Percentiles rank a stretch among this genome's conserved stretches.
phyloP scores from a whole-genome alignment of 2,329 filamentous ascomycete species.

The Fusarium sp. region DNA sequence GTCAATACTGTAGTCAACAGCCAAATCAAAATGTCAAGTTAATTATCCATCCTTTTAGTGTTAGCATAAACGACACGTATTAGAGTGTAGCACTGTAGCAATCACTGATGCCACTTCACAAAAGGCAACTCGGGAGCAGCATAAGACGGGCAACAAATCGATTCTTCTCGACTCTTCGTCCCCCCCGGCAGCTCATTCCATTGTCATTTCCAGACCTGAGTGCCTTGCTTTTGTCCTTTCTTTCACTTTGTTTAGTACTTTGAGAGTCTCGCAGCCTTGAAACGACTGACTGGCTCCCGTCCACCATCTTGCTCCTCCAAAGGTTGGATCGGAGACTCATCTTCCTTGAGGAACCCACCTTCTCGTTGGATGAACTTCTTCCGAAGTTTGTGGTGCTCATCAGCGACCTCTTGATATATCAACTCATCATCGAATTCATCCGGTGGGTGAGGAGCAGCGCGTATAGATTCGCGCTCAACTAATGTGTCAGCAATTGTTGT shows the following conservation, averaged over 20 bases:
- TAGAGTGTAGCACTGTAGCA: neutral
- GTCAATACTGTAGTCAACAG: neutral
- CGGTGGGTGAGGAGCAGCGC: constrained; percentile 49
- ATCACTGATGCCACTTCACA: constrained; percentile 37
- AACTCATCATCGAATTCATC: constrained; percentile 76
- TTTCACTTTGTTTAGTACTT: constrained; percentile 51
- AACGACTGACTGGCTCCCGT: constrained; percentile 73
- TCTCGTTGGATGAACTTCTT: constrained; percentile 85
- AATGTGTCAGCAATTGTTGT: constrained; percentile 68
- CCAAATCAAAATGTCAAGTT: neutral
- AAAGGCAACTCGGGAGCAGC: constrained; percentile 18
- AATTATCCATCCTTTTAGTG: neutral
- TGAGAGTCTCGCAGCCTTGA: constrained; percentile 75
- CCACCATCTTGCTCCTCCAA: constrained; percentile 73
- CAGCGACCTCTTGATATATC: constrained; percentile 79
- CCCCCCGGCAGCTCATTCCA: constrained; percentile 18
- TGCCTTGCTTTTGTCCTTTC: constrained; percentile 5
- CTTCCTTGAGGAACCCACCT: constrained; percentile 81
- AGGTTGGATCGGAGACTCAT: constrained; percentile 72
- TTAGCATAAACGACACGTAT: constrained; percentile 12
- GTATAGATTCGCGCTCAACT: constrained; percentile 60
- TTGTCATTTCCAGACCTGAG: constrained; percentile 8
- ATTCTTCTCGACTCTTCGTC: constrained; percentile 42
- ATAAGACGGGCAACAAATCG: constrained; percentile 40
- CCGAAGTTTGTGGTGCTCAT: constrained; percentile 83